phyloP scores from a whole-genome alignment of 352 stramenopile species.

The Pythium monospermum region DNA sequence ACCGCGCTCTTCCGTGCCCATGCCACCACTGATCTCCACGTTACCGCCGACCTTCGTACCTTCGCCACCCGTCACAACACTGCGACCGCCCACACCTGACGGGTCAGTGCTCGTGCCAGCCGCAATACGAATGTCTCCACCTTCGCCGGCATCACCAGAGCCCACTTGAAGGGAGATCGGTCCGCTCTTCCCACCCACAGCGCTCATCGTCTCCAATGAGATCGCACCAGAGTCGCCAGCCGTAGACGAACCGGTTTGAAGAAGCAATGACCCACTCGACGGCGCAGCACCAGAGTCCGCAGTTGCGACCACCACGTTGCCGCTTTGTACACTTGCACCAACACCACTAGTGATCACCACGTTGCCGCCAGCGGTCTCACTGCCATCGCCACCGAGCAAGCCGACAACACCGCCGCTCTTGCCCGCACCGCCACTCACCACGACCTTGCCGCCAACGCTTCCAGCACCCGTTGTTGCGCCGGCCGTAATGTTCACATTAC shows the following conservation, averaged over 20 bases:
- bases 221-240: conserved; percentile 13
- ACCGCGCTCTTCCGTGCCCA: too few species aligned
- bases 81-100: too few species aligned
- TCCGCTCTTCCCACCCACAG: conserved; percentile 9
- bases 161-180: conserved; percentile 14
- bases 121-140: not conserved
- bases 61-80: too few species aligned
- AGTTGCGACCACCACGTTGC: conserved; percentile 11
- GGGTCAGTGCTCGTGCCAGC: not conserved
- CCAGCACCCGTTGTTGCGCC: conserved; percentile 16
- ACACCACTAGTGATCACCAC: conserved; percentile 8
- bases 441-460: conserved; percentile 26
- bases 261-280: conserved; percentile 6
- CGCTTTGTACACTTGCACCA: conserved; percentile 20
- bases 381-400: conserved; percentile 22
- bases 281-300: not conserved
- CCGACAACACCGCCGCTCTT: conserved; percentile 20
- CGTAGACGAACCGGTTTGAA: not conserved
- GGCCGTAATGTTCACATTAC: conserved; percentile 23
- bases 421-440: conserved; percentile 20
- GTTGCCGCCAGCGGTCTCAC: conserved; percentile 8
- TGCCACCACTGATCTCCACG: too few species aligned
- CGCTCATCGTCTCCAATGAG: conserved; percentile 3
- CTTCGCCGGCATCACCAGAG: not conserved
- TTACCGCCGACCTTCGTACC: too few species aligned